A percentile compares a stretch with the other conserved stretches of the same genome.
These are phyloP conservation scores for Fraxinus angustifolia DNA, from an alignment of 305 asterid species.

Conservation along the genomic window DNA sequence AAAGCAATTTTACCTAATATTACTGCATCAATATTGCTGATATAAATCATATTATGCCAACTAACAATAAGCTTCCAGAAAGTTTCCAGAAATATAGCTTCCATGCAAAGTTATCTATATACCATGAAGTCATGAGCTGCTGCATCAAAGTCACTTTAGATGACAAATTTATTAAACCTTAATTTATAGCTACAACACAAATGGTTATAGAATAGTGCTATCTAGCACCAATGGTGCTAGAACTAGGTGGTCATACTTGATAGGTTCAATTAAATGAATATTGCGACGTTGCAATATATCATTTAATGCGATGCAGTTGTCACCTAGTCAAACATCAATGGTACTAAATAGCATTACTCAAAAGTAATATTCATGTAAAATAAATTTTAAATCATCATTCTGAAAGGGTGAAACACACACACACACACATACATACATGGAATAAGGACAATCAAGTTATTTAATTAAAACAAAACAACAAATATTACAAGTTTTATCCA, in stretches of 20 bases:
- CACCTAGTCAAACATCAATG: background rate
- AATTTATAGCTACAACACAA: background rate
- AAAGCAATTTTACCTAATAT: background rate
- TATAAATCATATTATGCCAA: background rate
- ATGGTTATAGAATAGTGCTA: background rate
- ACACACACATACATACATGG: background rate
- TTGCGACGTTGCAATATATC: background rate
- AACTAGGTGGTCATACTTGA: background rate
- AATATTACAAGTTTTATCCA: background rate
- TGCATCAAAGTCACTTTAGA: background rate
- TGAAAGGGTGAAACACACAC: background rate
- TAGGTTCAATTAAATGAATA: background rate
- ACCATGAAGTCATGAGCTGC: background rate
- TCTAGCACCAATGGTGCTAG: background rate
- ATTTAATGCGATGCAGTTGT: background rate
- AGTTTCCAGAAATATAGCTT: background rate
- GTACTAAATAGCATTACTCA: background rate
- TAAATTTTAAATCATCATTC: background rate
- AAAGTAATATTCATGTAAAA: background rate
- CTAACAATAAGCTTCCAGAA: background rate
- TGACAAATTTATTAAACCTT: background rate
- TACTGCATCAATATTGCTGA: background rate
- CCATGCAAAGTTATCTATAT: background rate
- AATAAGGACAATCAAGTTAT: background rate
- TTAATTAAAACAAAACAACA: background rate